These are phyloP conservation scores for Leccinum aurantiacum DNA, from an alignment of 768 basidiomycete species.

Conservation along the genomic window DNA sequence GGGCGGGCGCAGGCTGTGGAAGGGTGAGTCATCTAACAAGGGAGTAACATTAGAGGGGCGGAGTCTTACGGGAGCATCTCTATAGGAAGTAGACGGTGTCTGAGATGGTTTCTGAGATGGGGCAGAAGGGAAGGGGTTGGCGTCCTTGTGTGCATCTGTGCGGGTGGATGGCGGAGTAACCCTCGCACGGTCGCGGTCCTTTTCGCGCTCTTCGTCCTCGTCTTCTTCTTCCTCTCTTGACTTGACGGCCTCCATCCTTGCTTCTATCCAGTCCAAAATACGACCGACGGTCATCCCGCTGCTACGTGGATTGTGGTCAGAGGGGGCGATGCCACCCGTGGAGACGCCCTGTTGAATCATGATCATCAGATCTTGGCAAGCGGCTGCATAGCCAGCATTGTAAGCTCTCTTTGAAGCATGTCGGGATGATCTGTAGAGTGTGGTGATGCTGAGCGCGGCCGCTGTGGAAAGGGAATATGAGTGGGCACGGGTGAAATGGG, in stretches of 20 bases:
- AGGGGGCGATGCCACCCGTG: constrained; percentile 45
- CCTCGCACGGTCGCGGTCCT: constrained; percentile 44
- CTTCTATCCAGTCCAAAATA: constrained; percentile 86
- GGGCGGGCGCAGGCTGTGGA: constrained; percentile 19
- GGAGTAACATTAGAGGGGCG: neutral
- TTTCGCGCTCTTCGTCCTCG: constrained; percentile 73
- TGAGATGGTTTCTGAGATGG: constrained; percentile 22
- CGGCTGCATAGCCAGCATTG: constrained; percentile 76
- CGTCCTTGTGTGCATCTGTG: constrained; percentile 21
- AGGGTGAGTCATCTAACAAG: constrained; percentile 8
- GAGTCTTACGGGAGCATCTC: constrained; percentile 34
- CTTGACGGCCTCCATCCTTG: constrained; percentile 72
- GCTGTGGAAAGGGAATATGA: constrained; percentile 44
- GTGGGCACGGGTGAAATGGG: neutral
- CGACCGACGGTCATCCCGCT: constrained; percentile 73
- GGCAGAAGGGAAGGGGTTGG: constrained; percentile 17
- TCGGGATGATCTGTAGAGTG: constrained; percentile 77
- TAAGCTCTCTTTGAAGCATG: constrained; percentile 78
- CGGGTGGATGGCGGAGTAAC: constrained; percentile 24
- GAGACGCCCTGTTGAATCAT: constrained; percentile 87
- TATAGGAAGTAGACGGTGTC: constrained; percentile 14
- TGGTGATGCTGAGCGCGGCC: constrained; percentile 82
- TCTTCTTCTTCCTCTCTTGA: constrained; percentile 79
- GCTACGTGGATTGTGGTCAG: constrained; percentile 44
- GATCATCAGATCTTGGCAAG: constrained; percentile 75